Conservation (phyloP, 148 eudicot species). For the Cornus kousa region DNA sequence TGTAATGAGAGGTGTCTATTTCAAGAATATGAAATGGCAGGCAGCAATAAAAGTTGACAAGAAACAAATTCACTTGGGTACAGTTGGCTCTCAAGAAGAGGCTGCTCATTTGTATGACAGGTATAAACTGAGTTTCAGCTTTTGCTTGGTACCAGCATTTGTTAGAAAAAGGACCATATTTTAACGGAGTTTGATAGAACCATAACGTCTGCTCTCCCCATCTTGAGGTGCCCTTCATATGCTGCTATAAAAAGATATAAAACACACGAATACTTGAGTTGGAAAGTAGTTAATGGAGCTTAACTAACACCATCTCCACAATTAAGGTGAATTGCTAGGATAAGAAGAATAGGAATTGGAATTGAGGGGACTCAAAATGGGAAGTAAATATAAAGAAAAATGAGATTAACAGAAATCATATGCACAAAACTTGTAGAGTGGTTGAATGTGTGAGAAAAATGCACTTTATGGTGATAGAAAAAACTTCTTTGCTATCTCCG, state of each 20-base stretch:
- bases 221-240: not conserved
- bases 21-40: constrained; percentile 95
- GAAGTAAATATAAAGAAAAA: no score
- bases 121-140: constrained; percentile 26
- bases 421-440: not conserved
- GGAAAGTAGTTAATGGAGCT: no score
- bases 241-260: no score
- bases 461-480: not conserved
- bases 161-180: not conserved
- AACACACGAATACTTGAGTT: no score
- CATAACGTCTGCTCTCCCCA: not conserved
- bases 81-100: constrained; percentile 79
- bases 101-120: constrained; percentile 93
- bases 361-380: no score
- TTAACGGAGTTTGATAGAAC: not conserved
- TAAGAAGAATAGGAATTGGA: no score
- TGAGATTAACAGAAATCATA: not conserved
- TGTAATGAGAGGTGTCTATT: constrained; percentile 78
- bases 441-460: not conserved
- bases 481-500: not conserved
- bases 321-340: no score
- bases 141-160: not conserved
- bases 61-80: constrained; percentile 94
- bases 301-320: no score
- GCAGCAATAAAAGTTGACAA: constrained; percentile 97